Percentiles rank a stretch among this genome's conserved stretches.
phyloP scores from a whole-genome alignment of 495 filamentous ascomycete genomes.

The Immersiella caudata region DNA sequence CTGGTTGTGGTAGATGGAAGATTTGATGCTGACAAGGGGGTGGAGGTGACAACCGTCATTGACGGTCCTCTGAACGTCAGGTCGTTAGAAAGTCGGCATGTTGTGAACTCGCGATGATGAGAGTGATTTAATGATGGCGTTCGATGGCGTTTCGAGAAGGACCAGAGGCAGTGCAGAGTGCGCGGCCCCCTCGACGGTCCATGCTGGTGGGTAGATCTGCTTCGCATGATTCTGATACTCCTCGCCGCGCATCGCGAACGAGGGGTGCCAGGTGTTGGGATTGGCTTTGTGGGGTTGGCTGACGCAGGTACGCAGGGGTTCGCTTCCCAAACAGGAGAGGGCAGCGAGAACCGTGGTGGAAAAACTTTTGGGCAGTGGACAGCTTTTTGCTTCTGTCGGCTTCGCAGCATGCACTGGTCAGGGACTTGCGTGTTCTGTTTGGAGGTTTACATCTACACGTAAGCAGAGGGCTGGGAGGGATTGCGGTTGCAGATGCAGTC shows the following conservation, averaged over 20 bases:
- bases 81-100: not conserved
- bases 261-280: not conserved
- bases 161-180: not conserved
- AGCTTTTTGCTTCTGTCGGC: not conserved
- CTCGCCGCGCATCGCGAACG: slow-evolving; percentile 9
- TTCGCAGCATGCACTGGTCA: not conserved
- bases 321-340: slow-evolving; percentile 2
- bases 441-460: not conserved
- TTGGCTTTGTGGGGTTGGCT: not conserved
- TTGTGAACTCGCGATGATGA: not conserved
- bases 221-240: slow-evolving; percentile 26
- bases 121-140: slow-evolving; percentile 3
- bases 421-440: not conserved
- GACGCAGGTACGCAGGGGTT: slow-evolving; percentile 8
- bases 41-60: not conserved
- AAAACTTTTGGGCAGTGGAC: not conserved
- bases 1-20: not conserved
- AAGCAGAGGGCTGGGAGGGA: not conserved
- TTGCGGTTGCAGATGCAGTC: not conserved
- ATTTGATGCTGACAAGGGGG: not conserved
- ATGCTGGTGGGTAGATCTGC: slow-evolving; percentile 12
- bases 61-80: too few species aligned
- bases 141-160: slow-evolving; percentile 5
- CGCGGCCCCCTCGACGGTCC: not conserved
- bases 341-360: not conserved